Evolutionary conservation across 768 basidiomycete species (phyloP).

Genomic region (Grammothele lineata): DNA sequence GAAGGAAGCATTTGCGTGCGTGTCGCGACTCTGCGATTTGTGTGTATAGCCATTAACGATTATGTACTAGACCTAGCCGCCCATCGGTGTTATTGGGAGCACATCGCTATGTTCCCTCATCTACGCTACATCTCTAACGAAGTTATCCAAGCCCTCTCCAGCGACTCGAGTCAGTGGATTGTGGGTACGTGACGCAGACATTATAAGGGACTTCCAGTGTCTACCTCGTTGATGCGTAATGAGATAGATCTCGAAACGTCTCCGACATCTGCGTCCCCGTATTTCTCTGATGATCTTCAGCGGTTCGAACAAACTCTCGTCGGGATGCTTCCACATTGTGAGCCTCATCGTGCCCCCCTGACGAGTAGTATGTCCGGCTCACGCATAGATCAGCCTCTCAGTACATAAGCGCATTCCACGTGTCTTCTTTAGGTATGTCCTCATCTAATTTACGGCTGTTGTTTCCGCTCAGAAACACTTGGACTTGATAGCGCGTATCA

Average conservation of each 20-base stretch:
- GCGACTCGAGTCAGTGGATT: conserved; percentile 3
- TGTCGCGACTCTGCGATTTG: neutral
- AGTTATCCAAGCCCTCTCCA: conserved; percentile 4
- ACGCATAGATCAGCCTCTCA: neutral
- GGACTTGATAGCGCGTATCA: neutral
- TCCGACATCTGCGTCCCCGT: conserved; percentile 11
- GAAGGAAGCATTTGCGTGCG: conserved; percentile 6
- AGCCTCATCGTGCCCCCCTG: too few species aligned
- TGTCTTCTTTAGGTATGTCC: neutral
- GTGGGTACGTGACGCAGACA: conserved; percentile 10
- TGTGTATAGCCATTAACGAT: neutral
- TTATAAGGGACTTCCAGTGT: too few species aligned
- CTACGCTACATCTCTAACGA: neutral
- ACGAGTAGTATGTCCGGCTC: neutral
- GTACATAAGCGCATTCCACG: neutral
- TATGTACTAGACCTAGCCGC: neutral
- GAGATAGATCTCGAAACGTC: conserved; percentile 12
- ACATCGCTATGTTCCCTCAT: conserved; percentile 13
- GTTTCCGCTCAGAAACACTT: neutral
- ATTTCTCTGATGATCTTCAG: neutral
- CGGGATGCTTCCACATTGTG: neutral
- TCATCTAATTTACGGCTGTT: neutral
- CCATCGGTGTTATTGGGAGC: neutral
- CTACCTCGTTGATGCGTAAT: too few species aligned
- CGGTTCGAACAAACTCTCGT: neutral